A percentile compares a stretch with the other conserved stretches of the same genome.
These are phyloP conservation scores for Chaetomium strumarium DNA, from an alignment of 2,329 filamentous ascomycete genomes.

Conservation along the genomic window DNA sequence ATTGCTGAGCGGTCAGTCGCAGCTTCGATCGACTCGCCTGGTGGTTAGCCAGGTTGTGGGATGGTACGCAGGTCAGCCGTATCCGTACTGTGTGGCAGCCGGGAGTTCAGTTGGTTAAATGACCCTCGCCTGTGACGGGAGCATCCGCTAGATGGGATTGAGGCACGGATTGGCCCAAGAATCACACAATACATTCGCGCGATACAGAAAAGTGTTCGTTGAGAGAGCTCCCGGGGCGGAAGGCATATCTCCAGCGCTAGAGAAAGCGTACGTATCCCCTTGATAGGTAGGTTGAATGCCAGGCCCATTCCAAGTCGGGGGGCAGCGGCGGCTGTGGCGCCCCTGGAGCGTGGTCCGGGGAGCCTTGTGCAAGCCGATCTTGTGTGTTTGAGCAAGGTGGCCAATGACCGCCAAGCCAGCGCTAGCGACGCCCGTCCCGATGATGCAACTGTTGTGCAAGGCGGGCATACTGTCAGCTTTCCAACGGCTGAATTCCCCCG, in stretches of 20 bases:
- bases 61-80: not conserved
- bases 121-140: not conserved
- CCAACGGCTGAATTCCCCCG: too few relatives aligned
- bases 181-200: slow-evolving; percentile 1
- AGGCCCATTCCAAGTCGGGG: slow-evolving; percentile 5
- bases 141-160: slow-evolving; percentile 2
- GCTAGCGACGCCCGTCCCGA: not conserved
- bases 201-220: not conserved
- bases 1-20: not conserved
- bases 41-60: not conserved
- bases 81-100: slow-evolving; percentile 7
- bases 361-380: slow-evolving; percentile 2
- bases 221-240: not conserved
- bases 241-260: not conserved
- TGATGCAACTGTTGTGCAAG: slow-evolving; percentile 6
- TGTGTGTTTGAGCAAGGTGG: slow-evolving; percentile 11
- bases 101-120: slow-evolving; percentile 6
- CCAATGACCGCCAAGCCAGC: slow-evolving; percentile 14
- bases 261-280: slow-evolving; percentile 8
- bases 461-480: not conserved
- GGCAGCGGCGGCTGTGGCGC: slow-evolving; percentile 8
- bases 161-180: slow-evolving; percentile 2
- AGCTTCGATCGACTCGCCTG: not conserved
- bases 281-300: not conserved
- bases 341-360: slow-evolving; percentile 5